These are phyloP conservation scores for Stylosanthes scabra DNA, from an alignment of 331 rosid genomes.

Conservation along the genomic window DNA sequence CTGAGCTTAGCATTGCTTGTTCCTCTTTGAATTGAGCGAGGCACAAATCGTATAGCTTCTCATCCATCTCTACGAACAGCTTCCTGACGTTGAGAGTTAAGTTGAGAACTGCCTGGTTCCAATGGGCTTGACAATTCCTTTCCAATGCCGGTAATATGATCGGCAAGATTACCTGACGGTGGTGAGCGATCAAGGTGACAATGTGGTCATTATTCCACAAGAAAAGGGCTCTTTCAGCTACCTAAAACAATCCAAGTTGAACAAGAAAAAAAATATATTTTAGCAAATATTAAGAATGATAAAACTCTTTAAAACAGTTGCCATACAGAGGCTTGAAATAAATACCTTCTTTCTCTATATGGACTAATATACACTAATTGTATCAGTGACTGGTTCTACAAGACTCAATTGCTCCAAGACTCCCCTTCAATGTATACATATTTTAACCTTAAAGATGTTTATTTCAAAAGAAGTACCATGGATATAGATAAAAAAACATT, in stretches of 20 bases:
- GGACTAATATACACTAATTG: too few relatives aligned
- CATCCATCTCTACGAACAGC: conserved; percentile 92
- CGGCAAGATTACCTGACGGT: conserved; percentile 81
- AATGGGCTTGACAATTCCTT: conserved; percentile 76
- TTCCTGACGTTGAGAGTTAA: conserved; percentile 75
- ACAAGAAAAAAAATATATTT: too few relatives aligned
- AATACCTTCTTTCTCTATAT: too few relatives aligned
- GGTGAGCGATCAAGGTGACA: conserved; percentile 81
- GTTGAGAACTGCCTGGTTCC: conserved; percentile 94
- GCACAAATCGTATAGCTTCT: conserved; percentile 67
- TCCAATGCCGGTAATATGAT: conserved; percentile 83
- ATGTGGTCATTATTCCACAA: conserved; percentile 94
- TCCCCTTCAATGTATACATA: too few relatives aligned
- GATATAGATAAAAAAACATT: too few relatives aligned
- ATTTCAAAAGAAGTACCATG: too few relatives aligned
- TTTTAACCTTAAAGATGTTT: too few relatives aligned
- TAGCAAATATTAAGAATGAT: too few relatives aligned
- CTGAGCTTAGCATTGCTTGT: conserved; percentile 54
- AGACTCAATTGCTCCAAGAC: too few relatives aligned
- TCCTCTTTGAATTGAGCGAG: conserved; percentile 68
- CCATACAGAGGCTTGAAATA: too few relatives aligned
- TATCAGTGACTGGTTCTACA: too few relatives aligned
- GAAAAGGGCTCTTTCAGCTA: conserved; percentile 95
- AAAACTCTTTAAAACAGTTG: too few relatives aligned
- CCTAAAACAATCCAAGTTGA: conserved; percentile 58